Conservation (phyloP, 768 basidiomycete species). For the Peribolospora baueri region DNA sequence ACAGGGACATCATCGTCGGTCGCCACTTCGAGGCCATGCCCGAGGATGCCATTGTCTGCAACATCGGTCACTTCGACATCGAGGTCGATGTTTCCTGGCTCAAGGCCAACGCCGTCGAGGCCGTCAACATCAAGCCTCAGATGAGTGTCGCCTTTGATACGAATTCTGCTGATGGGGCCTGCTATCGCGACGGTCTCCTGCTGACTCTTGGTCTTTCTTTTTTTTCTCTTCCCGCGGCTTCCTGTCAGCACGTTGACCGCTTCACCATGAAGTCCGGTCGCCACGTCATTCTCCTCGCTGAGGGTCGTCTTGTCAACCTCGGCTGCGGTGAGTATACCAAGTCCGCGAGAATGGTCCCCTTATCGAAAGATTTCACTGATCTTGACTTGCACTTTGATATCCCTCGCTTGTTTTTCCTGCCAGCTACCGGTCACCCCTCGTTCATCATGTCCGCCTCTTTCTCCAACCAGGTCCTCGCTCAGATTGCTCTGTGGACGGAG, state of each 20-base stretch:
- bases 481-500: conserved; percentile 75
- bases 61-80: conserved; percentile 49
- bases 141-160: no score
- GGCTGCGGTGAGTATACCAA: conserved; percentile 30
- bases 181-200: no score
- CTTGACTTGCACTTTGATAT: conserved; percentile 3
- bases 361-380: background rate
- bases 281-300: conserved; percentile 89
- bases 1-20: conserved; percentile 84
- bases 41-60: conserved; percentile 96
- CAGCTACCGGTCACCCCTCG: conserved; percentile 85
- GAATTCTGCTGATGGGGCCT: no score
- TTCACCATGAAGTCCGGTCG: conserved; percentile 78
- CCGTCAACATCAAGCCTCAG: conserved; percentile 88
- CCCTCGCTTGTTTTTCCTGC: background rate
- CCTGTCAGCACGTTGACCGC: conserved; percentile 41
- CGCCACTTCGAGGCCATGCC: conserved; percentile 84
- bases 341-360: background rate
- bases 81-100: conserved; percentile 93
- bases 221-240: no score
- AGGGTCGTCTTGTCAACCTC: conserved; percentile 96
- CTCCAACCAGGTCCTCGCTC: conserved; percentile 85
- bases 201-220: no score
- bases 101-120: conserved; percentile 65
- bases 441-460: conserved; percentile 99